Base-by-base conservation (phyloP, 2,329 filamentous ascomycete species). In the Thyridium curvatum region DNA sequence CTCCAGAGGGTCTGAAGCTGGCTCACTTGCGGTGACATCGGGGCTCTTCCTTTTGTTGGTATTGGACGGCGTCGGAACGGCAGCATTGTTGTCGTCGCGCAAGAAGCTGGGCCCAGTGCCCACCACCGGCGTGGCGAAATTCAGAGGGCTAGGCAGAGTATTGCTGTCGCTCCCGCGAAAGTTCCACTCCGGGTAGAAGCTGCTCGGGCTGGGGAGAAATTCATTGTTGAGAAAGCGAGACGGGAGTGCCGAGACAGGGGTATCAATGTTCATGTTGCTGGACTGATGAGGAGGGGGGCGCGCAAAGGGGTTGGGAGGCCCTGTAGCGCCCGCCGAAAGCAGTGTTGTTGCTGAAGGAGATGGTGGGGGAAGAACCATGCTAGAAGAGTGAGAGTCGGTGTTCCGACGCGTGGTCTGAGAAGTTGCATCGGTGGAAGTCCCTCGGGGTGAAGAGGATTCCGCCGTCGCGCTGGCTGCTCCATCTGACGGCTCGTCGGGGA, bases 261-360 rank as follows among this genome's bases (percentile, higher is more conserved):
- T 93, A 55, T 93, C 82, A 34, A 79, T 75, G 45, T 64, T 64
- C 60, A 77, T 82, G 40, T 66, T 66, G 43, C 54, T 67, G 51
- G 74, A 78, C 41, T 79, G 72, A 18, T 89, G 86, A 4, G 86
- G 88, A 18, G 82, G 77, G 1, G 91, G 93, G 32, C 91, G 77
- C 8, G 93, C 93, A 59, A 97, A 98, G 0, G 93, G 93, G 58
- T 98, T 98, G 3, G 89, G 89, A 12, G 93, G 93, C 0, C 93
- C 93, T 30, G 83, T 84, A 8, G 93, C 91, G 31, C 93, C 93
- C 1, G 93, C 93, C 35, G 89, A 95, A 40, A 96, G 70, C 7
- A 97, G 71, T 3, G 88, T 80, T 16, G 85, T 85, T 3, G 88
- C 86, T 21, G 88, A 94, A 0, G 93, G 91, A 2, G 93, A 96